Conservation (phyloP, 495 filamentous ascomycete species). For the Astrothelium macrocarpum region DNA sequence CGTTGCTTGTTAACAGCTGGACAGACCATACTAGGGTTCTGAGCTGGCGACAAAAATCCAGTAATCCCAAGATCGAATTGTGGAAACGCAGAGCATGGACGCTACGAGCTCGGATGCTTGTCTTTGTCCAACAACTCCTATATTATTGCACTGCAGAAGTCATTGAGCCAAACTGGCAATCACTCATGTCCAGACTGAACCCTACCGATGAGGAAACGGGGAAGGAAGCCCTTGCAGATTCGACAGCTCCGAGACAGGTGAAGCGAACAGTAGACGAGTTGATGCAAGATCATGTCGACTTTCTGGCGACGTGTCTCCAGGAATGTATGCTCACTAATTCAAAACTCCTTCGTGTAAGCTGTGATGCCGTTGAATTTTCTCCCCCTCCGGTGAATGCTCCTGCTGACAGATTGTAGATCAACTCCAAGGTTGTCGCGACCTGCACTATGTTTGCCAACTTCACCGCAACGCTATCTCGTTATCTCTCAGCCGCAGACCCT, state of each 20-base stretch:
- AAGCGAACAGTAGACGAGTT: conserved; percentile 90
- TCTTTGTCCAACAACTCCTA: conserved; percentile 90
- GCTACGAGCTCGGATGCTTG: conserved; percentile 82
- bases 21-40: conserved; percentile 73
- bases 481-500: conserved; percentile 66
- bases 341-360: conserved; percentile 73
- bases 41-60: conserved; percentile 50
- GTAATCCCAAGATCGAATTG: conserved; percentile 63
- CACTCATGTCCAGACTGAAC: conserved; percentile 73
- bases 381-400: too few species aligned
- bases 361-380: background rate
- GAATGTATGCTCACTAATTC: conserved; percentile 98
- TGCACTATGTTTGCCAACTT: conserved; percentile 88
- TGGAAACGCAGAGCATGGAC: conserved; percentile 95
- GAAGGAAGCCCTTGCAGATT: conserved; percentile 18
- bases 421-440: conserved; percentile 86
- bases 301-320: conserved; percentile 92
- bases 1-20: conserved; percentile 74
- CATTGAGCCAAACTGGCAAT: conserved; percentile 95
- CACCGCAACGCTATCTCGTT: conserved; percentile 66
- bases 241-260: conserved; percentile 28
- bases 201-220: conserved; percentile 38
- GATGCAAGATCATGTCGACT: conserved; percentile 99
- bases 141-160: conserved; percentile 97
- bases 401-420: conserved; percentile 57